Evolutionary conservation across 805 yeast genomes (phyloP), one percentile per base, ranked within the genome.

Genomic region (Komagataella mondaviorum): DNA sequence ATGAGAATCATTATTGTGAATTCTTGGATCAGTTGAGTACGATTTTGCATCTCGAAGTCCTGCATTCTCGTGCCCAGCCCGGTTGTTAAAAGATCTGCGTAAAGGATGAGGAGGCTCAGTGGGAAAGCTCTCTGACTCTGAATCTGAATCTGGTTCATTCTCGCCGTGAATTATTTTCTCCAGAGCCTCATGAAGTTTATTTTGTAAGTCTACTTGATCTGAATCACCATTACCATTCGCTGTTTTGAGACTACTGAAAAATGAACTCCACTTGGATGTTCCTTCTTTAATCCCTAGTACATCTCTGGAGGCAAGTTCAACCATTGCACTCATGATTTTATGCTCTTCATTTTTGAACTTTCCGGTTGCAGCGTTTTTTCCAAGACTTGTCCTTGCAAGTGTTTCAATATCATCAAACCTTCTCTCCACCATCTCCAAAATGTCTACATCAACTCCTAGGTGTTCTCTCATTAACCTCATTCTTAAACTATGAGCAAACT

Each of bases 381-480:
- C 83, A 10, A 63, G 61, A 1, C 57, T 49, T 0, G 77, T 64
- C 16, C 57, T 58, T 1, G 81, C 78, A 59, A 71, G 69, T 4
- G 63, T 62, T 53, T 77, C 80, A 54, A 77, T 71, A 49, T 70
- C 68, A 16, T 65, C 61, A 51, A 86, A 83, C 57, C 85, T 74
- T 57, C 90, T 73, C 61, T 89, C 96, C 36, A 88, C 85, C 47
- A 85, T 66, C 52, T 90, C 97, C 23, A 89, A 66, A 14, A 83
- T 71, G 65, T 90, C 97, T 46, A 89, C 93, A 64, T 89, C 95
- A 51, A 95, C 83, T 23, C 99, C 99, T 23, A 93, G 63, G 67
- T 93, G 99, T 62, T 93, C 99, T 56, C 99, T 77, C 99, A 93
- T 93, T 49, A 95, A 72, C 55, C 97, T 76, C 71, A 89, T 78